Base-by-base conservation (phyloP, 1,139 yeast genomes). In the Blastobotrys ciferrii region DNA sequence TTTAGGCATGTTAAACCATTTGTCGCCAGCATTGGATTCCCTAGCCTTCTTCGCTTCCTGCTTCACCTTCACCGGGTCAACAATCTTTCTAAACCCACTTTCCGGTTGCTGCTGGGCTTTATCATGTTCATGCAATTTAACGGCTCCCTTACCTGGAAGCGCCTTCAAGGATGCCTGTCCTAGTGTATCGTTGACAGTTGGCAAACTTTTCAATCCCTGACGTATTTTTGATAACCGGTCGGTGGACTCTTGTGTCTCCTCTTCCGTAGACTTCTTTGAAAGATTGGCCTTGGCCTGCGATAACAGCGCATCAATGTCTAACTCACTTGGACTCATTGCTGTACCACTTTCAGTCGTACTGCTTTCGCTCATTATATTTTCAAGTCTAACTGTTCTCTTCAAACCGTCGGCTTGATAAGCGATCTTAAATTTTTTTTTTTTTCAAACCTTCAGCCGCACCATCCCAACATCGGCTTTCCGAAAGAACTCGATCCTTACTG, bases 1-100 rank as follows among this genome's bases (percentile, higher is more conserved):
- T 55, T 81, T 83, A 41, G 87, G 87, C 79, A 92, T 77, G 52
- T 82, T 76, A 64, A 89, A 92, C 98, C 98, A 92, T 54, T 82
- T 73, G 32, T 71, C 67, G 1, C 84, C 85, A 2, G 86, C 70
- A 4, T 68, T 69, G 20, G 65, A 63, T 20, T 67, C 71, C 53
- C 64, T 49, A 37, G 45, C 53, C 32, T 54, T 48, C 42, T 54
- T 48, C 50, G 54, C 49, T 37, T 54, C 59, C 14, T 57, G 54
- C 53, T 59, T 53, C 48, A 59, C 56, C 53, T 60, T 42, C 45
- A 81, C 75, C 2, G 84, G 84, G 58, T 82, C 87, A 49, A 76
- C 71, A 9, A 81, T 70, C 38, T 49, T 62, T 49, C 71, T 57
- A 43, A 66, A 57, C 35, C 58, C 55, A 31, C 14, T n/a, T 25